Evolutionary conservation across 2,329 filamentous ascomycete genomes (phyloP).

Genomic region (Fusarium sp.): DNA sequence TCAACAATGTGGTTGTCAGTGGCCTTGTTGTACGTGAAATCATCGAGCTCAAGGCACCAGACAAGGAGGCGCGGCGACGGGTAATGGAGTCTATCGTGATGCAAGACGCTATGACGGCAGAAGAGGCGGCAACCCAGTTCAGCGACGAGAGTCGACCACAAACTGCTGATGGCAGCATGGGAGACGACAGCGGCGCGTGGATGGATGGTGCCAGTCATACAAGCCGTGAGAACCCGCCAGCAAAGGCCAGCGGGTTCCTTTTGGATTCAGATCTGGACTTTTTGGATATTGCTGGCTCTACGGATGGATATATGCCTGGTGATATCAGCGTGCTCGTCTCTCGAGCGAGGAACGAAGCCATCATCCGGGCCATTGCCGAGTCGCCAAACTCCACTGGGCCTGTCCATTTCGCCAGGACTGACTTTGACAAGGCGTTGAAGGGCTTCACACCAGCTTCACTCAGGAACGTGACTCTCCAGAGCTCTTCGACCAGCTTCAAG

Average conservation of each 20-base stretch:
- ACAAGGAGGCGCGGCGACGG: slow-evolving; percentile 85
- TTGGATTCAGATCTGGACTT: slow-evolving; percentile 84
- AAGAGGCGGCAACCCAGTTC: slow-evolving; percentile 50
- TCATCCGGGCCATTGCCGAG: slow-evolving; percentile 79
- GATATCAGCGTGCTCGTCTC: slow-evolving; percentile 87
- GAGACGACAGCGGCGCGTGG: slow-evolving; percentile 71
- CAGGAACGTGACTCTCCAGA: slow-evolving; percentile 91
- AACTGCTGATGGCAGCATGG: slow-evolving; percentile 61
- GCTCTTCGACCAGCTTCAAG: slow-evolving; percentile 89
- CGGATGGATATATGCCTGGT: slow-evolving; percentile 97
- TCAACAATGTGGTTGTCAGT: slow-evolving; percentile 89
- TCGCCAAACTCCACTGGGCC: slow-evolving; percentile 54
- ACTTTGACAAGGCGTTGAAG: slow-evolving; percentile 85
- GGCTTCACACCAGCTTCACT: slow-evolving; percentile 96
- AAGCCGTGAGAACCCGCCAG: slow-evolving; percentile 52
- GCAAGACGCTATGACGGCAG: slow-evolving; percentile 56
- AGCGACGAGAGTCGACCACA: slow-evolving; percentile 62
- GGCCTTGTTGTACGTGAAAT: slow-evolving; percentile 94
- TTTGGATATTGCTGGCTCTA: slow-evolving; percentile 89
- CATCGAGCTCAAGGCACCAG: slow-evolving; percentile 84
- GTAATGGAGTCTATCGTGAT: slow-evolving; percentile 82
- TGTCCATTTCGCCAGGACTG: slow-evolving; percentile 71
- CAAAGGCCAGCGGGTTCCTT: slow-evolving; percentile 68
- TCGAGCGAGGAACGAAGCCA: slow-evolving; percentile 86
- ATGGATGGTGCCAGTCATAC: slow-evolving; percentile 73